phyloP scores from a whole-genome alignment of 306 rosid species.

The Crotalaria pallida region DNA sequence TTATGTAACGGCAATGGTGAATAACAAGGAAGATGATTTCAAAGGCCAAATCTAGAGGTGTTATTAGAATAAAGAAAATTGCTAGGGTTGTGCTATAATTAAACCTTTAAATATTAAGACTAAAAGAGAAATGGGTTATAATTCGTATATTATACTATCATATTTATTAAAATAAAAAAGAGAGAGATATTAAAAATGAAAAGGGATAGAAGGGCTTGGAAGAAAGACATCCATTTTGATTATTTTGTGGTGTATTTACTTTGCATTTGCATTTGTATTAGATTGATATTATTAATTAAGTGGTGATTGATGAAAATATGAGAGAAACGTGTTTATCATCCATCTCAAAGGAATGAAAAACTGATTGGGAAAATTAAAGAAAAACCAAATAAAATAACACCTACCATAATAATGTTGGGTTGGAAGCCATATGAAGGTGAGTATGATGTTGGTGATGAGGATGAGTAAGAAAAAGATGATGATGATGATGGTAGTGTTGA shows the following conservation, averaged over 20 bases:
- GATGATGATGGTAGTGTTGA: slow-evolving; percentile 34
- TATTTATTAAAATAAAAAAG: too few relatives aligned
- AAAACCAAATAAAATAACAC: not conserved
- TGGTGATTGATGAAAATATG: not conserved
- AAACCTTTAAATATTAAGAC: too few relatives aligned
- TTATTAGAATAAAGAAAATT: too few relatives aligned
- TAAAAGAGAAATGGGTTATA: too few relatives aligned
- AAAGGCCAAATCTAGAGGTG: too few relatives aligned
- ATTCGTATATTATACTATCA: too few relatives aligned
- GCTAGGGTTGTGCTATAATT: too few relatives aligned
- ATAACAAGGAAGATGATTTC: not conserved
- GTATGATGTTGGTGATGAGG: slow-evolving; percentile 54
- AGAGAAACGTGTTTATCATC: not conserved
- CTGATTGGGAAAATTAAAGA: not conserved
- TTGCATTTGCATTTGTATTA: not conserved
- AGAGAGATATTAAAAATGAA: too few relatives aligned
- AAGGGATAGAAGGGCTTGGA: not conserved
- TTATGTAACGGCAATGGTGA: not conserved
- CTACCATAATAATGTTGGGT: slow-evolving; percentile 54
- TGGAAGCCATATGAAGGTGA: slow-evolving; percentile 56
- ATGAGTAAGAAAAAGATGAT: slow-evolving; percentile 56
- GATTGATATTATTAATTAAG: not conserved
- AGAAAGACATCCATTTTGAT: too few relatives aligned
- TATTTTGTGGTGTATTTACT: not conserved
- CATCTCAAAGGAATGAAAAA: not conserved